Conservation (phyloP, 805 yeast genomes). For the Lipomyces chichibuensis region DNA sequence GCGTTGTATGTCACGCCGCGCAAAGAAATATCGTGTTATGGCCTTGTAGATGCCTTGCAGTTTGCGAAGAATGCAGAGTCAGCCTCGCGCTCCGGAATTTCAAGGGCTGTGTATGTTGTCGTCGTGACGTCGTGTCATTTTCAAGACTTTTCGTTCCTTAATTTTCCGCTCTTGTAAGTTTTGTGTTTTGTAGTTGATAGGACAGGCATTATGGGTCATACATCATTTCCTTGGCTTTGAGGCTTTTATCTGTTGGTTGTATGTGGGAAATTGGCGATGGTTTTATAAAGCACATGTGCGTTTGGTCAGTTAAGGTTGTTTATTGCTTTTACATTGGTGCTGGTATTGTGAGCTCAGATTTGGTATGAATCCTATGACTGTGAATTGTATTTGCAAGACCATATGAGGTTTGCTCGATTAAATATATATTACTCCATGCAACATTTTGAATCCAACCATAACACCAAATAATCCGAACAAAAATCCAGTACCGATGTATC, state of each 20-base stretch:
- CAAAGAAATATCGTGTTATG: conserved; percentile 79
- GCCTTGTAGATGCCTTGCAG: conserved; percentile 91
- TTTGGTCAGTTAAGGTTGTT: not conserved
- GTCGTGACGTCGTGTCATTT: conserved; percentile 70
- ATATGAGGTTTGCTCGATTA: not conserved
- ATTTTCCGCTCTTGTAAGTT: not conserved
- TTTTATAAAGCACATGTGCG: not conserved
- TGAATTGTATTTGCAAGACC: not conserved
- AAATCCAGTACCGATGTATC: not conserved
- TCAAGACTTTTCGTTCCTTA: conserved; percentile 61
- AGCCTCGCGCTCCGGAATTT: conserved; percentile 72
- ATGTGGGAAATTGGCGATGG: not conserved
- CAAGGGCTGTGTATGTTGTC: conserved; percentile 82
- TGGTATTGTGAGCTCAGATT: not conserved
- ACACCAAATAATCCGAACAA: not conserved
- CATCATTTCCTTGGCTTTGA: not conserved
- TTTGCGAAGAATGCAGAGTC: conserved; percentile 82
- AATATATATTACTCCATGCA: not conserved
- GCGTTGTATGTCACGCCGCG: conserved; percentile 81
- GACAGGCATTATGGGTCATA: not conserved
- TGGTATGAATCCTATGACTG: not conserved
- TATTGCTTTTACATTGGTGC: not conserved
- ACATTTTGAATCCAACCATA: not conserved
- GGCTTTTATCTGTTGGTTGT: not conserved
- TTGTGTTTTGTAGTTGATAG: not conserved